These are phyloP conservation scores for Cryptococcus maquisensis DNA, from an alignment of 1,284 basidiomycete genomes.

Conservation along the genomic window DNA sequence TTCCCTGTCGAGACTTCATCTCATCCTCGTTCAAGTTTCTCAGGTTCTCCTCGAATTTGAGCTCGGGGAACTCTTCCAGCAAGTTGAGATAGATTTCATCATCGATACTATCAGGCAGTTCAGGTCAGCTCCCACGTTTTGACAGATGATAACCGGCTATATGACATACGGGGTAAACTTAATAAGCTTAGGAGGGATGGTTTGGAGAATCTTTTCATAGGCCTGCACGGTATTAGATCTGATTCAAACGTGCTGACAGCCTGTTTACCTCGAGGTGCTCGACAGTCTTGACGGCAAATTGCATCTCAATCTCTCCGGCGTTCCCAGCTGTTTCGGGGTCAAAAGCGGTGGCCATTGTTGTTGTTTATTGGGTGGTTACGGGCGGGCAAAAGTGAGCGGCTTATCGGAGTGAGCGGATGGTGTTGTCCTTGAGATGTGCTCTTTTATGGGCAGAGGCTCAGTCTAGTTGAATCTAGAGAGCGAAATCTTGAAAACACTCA, in stretches of 20 bases:
- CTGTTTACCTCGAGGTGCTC: conserved; percentile 78
- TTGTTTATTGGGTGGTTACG: background rate
- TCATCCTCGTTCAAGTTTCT: conserved; percentile 80
- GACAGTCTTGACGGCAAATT: conserved; percentile 94
- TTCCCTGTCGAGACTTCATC: conserved; percentile 89
- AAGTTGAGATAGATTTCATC: conserved; percentile 85
- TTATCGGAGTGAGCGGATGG: background rate
- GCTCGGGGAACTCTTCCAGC: conserved; percentile 76
- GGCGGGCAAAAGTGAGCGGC: background rate
- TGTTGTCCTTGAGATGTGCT: background rate
- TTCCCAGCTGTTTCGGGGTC: conserved; percentile 85
- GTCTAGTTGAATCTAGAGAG: background rate
- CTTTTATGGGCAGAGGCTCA: background rate
- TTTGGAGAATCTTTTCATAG: conserved; percentile 91
- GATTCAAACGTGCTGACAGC: background rate
- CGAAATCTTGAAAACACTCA: background rate
- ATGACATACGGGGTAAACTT: conserved; percentile 69
- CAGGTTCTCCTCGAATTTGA: conserved; percentile 64
- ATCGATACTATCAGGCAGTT: conserved; percentile 60
- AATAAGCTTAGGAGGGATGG: conserved; percentile 70
- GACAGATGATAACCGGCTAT: background rate
- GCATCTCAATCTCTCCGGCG: conserved; percentile 92
- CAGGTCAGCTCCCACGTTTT: background rate
- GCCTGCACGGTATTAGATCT: conserved; percentile 58
- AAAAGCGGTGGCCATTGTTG: conserved; percentile 56